phyloP scores from a whole-genome alignment of 495 filamentous ascomycete species.

The Staphylotrichum longicolle region DNA sequence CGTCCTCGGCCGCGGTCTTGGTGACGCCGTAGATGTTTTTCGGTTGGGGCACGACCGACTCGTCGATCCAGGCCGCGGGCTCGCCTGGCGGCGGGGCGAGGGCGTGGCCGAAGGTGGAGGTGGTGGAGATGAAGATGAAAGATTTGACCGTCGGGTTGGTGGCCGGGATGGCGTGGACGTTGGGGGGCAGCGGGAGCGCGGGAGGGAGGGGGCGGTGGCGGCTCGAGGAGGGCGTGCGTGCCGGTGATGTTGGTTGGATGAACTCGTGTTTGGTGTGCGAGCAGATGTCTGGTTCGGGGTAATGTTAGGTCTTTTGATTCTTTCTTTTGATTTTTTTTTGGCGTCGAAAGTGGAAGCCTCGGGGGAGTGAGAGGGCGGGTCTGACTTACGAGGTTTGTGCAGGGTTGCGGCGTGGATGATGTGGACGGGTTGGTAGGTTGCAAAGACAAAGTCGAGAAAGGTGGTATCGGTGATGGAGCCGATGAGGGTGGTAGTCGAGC shows the following conservation, averaged over 20 bases:
- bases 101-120: conserved; percentile 32
- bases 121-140: conserved; percentile 35
- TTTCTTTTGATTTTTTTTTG: too few relatives aligned
- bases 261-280: conserved; percentile 32
- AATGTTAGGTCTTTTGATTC: too few relatives aligned
- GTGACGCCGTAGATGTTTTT: conserved; percentile 38
- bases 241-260: conserved; percentile 30
- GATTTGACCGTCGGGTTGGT: conserved; percentile 12
- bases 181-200: neutral
- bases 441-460: conserved; percentile 25
- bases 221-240: conserved; percentile 28
- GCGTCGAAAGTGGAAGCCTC: too few relatives aligned
- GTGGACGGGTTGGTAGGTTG: conserved; percentile 18
- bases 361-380: too few relatives aligned
- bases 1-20: conserved; percentile 32
- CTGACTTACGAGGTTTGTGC: conserved; percentile 29
- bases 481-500: conserved; percentile 24
- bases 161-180: neutral
- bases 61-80: conserved; percentile 32
- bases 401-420: conserved; percentile 36
- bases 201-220: neutral
- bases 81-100: conserved; percentile 18
- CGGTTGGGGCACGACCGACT: conserved; percentile 21
- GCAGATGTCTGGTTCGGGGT: conserved; percentile 12
- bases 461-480: conserved; percentile 26